phyloP scores from a whole-genome alignment of 768 basidiomycete genomes.

The Lyophyllum decastes region DNA sequence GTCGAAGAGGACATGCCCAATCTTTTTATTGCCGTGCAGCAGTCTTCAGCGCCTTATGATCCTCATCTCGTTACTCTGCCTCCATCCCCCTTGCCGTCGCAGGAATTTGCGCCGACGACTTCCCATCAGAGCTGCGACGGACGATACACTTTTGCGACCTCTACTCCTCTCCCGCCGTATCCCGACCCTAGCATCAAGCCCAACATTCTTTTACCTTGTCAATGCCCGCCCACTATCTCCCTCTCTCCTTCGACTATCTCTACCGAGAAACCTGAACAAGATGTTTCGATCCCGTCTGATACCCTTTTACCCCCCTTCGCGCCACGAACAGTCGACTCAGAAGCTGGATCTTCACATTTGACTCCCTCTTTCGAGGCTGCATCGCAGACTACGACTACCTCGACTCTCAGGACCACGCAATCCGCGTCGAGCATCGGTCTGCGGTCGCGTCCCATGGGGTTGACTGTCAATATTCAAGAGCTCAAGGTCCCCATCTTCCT shows the following conservation, averaged over 20 bases:
- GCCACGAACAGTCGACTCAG: conserved; percentile 5
- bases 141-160: too few species aligned
- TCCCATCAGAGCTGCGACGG: too few species aligned
- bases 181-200: too few species aligned
- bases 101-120: too few species aligned
- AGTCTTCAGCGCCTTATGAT: too few species aligned
- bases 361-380: conserved; percentile 30
- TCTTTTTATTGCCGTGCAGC: too few species aligned
- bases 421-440: conserved; percentile 4
- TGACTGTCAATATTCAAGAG: conserved; percentile 22
- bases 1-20: too few species aligned
- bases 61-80: too few species aligned
- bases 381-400: conserved; percentile 26
- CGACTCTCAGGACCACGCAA: conserved; percentile 21
- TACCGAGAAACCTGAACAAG: background rate
- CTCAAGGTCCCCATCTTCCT: conserved; percentile 30
- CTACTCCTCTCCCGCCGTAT: too few species aligned
- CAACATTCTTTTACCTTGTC: too few species aligned
- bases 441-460: conserved; percentile 7
- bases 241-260: conserved; percentile 11
- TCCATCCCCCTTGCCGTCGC: too few species aligned
- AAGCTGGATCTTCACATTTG: conserved; percentile 24
- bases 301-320: background rate
- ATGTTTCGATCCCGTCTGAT: background rate
- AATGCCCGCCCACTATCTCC: conserved; percentile 12